These are phyloP conservation scores for Starmerella cellae DNA, from an alignment of 805 yeast species.

Conservation along the genomic window DNA sequence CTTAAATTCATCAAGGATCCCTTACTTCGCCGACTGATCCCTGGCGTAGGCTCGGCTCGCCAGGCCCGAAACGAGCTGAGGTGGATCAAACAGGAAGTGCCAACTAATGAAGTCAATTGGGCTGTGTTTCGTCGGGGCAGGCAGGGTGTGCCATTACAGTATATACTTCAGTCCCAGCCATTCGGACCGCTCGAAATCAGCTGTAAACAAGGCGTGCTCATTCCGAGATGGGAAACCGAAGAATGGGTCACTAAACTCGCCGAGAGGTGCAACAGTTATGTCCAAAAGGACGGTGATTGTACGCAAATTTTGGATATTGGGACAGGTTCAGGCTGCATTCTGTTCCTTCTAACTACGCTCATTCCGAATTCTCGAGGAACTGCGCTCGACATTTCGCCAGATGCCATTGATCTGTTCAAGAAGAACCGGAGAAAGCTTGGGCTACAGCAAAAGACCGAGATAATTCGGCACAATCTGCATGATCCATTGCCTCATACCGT, in stretches of 20 bases:
- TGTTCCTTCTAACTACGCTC: conserved; percentile 20
- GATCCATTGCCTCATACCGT: conserved; percentile 8
- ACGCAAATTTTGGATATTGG: conserved; percentile 51
- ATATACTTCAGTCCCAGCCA: conserved; percentile 75
- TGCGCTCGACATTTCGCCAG: conserved; percentile 37
- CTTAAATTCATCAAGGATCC: conserved; percentile 3
- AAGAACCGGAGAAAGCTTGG: conserved; percentile 14
- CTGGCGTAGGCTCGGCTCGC: conserved; percentile 8
- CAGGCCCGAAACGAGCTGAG: conserved; percentile 25
- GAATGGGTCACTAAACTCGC: conserved; percentile 57
- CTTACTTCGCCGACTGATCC: conserved; percentile 2
- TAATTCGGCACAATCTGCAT: conserved; percentile 5
- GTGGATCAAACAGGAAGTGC: conserved; percentile 53
- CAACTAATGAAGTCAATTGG: conserved; percentile 29
- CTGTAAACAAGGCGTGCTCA: conserved; percentile 56
- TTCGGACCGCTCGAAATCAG: conserved; percentile 54
- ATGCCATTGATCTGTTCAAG: conserved; percentile 37
- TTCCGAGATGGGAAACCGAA: conserved; percentile 93
- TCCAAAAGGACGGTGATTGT: background rate
- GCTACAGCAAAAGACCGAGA: conserved; percentile 8
- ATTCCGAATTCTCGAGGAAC: conserved; percentile 42
- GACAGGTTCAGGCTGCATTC: conserved; percentile 79
- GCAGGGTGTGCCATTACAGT: conserved; percentile 62
- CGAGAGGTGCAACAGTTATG: background rate
- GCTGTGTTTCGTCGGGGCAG: conserved; percentile 47